Evolutionary conservation across 495 filamentous ascomycete species (phyloP).

Genomic region (Penicillium manginii): DNA sequence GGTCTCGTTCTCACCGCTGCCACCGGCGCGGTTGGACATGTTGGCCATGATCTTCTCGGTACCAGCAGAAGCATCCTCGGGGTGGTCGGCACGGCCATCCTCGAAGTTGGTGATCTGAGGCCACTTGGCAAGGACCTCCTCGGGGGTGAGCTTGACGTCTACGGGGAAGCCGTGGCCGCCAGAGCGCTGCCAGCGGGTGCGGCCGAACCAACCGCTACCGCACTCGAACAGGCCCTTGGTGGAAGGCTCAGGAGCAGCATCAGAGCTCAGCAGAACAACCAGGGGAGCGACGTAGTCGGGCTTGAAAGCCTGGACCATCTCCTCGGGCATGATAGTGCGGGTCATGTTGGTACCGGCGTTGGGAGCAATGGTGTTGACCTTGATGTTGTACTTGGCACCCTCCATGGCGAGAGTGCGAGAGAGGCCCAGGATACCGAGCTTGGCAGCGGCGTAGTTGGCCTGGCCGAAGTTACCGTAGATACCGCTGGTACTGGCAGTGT

Average conservation of each 20-base stretch:
- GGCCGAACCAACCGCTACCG: constrained; percentile 90
- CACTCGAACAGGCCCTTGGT: constrained; percentile 96
- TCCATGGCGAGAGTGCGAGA: constrained; percentile 91
- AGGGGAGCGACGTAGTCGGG: constrained; percentile 96
- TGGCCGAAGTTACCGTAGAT: constrained; percentile 99
- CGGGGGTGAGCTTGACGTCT: constrained; percentile 83
- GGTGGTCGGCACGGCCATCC: constrained; percentile 87
- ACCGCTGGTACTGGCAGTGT: constrained; percentile 94
- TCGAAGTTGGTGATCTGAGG: constrained; percentile 83
- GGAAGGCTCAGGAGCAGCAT: constrained; percentile 79
- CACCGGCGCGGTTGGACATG: constrained; percentile 69
- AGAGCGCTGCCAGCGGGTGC: constrained; percentile 92
- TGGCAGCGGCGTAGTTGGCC: constrained; percentile 96
- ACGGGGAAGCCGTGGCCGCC: constrained; percentile 93
- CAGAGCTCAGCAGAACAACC: constrained; percentile 85
- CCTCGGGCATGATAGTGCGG: constrained; percentile 90
- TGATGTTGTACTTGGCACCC: constrained; percentile 97
- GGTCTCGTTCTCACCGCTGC: constrained; percentile 50
- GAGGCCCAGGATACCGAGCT: constrained; percentile 93
- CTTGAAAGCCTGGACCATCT: constrained; percentile 99
- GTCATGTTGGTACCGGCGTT: constrained; percentile 98
- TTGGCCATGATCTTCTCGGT: constrained; percentile 90
- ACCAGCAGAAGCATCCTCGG: constrained; percentile 75
- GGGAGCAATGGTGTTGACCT: constrained; percentile 96
- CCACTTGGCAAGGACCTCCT: constrained; percentile 81